These are phyloP conservation scores for Wickerhamiella lipophila DNA, from an alignment of 805 yeast species.

Conservation along the genomic window DNA sequence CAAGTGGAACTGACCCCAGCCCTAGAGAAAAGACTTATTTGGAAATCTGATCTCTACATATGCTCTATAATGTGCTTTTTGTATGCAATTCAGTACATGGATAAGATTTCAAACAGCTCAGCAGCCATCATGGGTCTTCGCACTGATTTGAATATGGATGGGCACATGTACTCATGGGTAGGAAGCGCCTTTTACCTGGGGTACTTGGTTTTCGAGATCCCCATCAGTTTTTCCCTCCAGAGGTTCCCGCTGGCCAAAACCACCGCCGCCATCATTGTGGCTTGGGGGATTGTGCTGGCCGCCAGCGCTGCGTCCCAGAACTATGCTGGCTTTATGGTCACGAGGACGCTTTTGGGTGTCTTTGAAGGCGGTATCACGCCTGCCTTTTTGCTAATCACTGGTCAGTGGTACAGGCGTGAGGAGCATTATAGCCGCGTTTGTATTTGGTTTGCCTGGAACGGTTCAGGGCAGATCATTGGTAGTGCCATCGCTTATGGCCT, in stretches of 20 bases:
- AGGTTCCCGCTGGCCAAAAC: conserved; percentile 45
- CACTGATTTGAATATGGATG: conserved; percentile 35
- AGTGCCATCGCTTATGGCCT: conserved; percentile 38
- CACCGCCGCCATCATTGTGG: conserved; percentile 30
- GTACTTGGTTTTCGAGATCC: conserved; percentile 44
- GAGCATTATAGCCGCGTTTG: conserved; percentile 36
- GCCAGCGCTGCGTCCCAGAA: conserved; percentile 35
- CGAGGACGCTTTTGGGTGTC: conserved; percentile 38
- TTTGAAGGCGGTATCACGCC: conserved; percentile 45
- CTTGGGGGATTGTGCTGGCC: conserved; percentile 38
- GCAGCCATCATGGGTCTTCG: conserved; percentile 43
- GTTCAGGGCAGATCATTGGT: conserved; percentile 36
- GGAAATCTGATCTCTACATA: conserved; percentile 42
- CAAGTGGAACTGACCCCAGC: background rate
- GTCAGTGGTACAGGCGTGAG: conserved; percentile 41
- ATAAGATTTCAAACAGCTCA: conserved; percentile 40
- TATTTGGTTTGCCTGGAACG: conserved; percentile 34
- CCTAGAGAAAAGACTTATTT: conserved; percentile 21
- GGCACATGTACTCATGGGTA: conserved; percentile 35
- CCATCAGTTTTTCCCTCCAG: conserved; percentile 38
- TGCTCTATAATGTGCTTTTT: conserved; percentile 40
- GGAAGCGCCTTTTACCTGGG: conserved; percentile 54
- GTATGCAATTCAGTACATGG: conserved; percentile 46
- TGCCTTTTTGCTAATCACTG: conserved; percentile 41
- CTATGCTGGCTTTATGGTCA: conserved; percentile 36